These are phyloP conservation scores for Solanum medicagineum DNA, from an alignment of 257 asterid genomes.

Conservation along the genomic window DNA sequence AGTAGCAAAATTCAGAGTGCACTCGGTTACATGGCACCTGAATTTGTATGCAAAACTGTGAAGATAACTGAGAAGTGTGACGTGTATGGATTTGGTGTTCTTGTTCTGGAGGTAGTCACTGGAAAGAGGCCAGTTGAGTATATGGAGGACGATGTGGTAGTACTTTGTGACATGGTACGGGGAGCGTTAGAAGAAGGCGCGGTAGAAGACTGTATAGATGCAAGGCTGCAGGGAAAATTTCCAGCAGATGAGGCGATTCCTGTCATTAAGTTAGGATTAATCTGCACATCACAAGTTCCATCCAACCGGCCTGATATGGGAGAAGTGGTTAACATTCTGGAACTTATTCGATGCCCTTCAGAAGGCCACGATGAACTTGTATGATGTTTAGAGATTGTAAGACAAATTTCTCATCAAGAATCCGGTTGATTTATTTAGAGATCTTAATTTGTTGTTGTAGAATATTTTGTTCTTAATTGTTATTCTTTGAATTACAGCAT, in stretches of 20 bases:
- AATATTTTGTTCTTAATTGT: background rate
- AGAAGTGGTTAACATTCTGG: slow-evolving; percentile 77
- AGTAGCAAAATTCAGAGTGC: slow-evolving; percentile 94
- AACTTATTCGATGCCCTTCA: slow-evolving; percentile 61
- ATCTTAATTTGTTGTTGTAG: slow-evolving; percentile 6
- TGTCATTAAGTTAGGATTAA: slow-evolving; percentile 66
- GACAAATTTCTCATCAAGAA: slow-evolving; percentile 20
- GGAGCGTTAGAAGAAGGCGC: slow-evolving; percentile 73
- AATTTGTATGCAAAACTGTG: slow-evolving; percentile 77
- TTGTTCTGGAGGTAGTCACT: slow-evolving; percentile 56
- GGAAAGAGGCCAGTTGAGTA: slow-evolving; percentile 92
- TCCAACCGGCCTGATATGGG: slow-evolving; percentile 86
- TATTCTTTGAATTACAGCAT: slow-evolving; percentile 4
- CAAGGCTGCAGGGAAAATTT: slow-evolving; percentile 55
- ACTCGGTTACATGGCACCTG: slow-evolving; percentile 93
- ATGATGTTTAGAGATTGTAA: slow-evolving; percentile 12
- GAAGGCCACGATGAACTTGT: slow-evolving; percentile 54
- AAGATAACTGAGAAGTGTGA: slow-evolving; percentile 84
- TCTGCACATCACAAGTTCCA: slow-evolving; percentile 88
- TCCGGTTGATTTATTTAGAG: slow-evolving; percentile 28
- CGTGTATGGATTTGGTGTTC: slow-evolving; percentile 74
- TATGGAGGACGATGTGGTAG: slow-evolving; percentile 89
- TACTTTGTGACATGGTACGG: slow-evolving; percentile 82
- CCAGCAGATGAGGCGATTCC: slow-evolving; percentile 81
- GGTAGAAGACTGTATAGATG: slow-evolving; percentile 66